These are phyloP conservation scores for Ceratocystis smalleyi DNA, from an alignment of 2,329 filamentous ascomycete genomes.

Conservation along the genomic window DNA sequence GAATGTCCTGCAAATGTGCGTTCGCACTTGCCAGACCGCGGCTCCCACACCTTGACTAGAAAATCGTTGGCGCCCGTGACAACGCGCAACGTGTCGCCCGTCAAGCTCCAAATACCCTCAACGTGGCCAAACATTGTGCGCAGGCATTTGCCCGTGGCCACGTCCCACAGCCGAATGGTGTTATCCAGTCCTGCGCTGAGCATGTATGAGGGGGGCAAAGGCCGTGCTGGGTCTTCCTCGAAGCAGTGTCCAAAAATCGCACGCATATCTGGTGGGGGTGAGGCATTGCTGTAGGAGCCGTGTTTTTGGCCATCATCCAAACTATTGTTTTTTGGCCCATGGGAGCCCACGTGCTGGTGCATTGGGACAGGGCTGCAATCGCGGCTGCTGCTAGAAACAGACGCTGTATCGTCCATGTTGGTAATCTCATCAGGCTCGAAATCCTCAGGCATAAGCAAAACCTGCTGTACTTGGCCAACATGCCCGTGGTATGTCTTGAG, in stretches of 20 bases:
- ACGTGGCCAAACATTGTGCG: conserved; percentile 94
- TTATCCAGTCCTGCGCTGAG: conserved; percentile 82
- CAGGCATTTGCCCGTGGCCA: conserved; percentile 62
- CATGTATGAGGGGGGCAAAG: conserved; percentile 76
- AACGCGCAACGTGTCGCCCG: conserved; percentile 72
- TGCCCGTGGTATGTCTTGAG: conserved; percentile 72
- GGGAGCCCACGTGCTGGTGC: conserved; percentile 9
- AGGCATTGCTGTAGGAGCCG: conserved; percentile 11
- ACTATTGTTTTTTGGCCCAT: background rate
- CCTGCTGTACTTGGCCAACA: conserved; percentile 88
- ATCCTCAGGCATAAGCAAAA: conserved; percentile 67
- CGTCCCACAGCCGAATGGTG: conserved; percentile 87
- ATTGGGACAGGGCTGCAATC: conserved; percentile 18
- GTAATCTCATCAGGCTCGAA: conserved; percentile 67
- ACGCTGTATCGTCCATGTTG: conserved; percentile 38
- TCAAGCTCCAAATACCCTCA: conserved; percentile 88
- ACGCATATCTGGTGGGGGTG: conserved; percentile 31
- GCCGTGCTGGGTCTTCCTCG: conserved; percentile 42
- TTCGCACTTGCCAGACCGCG: conserved; percentile 78
- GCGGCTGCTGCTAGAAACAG: conserved; percentile 34
- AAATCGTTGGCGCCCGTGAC: conserved; percentile 85
- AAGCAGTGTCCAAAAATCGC: conserved; percentile 47
- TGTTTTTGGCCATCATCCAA: background rate
- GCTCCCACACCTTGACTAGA: conserved; percentile 90
- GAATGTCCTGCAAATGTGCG: conserved; percentile 81